Evolutionary conservation across 2,329 filamentous ascomycete genomes (phyloP), one percentile per base, ranked within the genome.

Genomic region (Catunica adiposa): DNA sequence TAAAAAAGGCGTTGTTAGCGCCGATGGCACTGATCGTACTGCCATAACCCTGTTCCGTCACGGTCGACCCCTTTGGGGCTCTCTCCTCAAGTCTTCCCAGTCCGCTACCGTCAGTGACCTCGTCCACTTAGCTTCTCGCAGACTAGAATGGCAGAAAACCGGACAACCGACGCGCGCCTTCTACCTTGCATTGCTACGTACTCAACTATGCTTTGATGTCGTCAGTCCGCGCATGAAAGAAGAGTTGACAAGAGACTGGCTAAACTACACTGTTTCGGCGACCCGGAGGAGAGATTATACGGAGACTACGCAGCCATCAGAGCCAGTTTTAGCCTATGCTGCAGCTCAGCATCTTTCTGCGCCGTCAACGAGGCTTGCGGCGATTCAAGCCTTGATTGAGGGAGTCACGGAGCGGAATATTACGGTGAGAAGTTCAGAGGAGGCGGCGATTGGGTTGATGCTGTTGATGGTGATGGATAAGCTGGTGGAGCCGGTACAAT

Each of bases 1-100:
- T 8, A 26, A 37, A 34, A 42, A 53, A 14, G 26, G 9, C 34
- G 20, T 52, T 29, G 25, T 15, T 3, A 47, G 46, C 7, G 22
- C 50, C 14, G 52, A 57, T 26, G 56, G 42, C 14, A 40, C 51
- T n/a, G 15, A 51, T 8, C 20, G 26, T 3, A 54, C 25, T 3
- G 46, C 47, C 1, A 15, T 20, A 3, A 42, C 51, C 6, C 20
- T 58, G 11, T 55, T 58, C 31, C 29, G 53, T 20, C 48, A 58
- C 42, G 56, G 56, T 15, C 53, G 56, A 9, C 56, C 56, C 15
- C 37, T 58, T 17, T 58, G 56, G 56, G 56, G 56, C 9, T 53
- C 56, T 9, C 31, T 58, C 6, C 17, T 58, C 1, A 44, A 38
- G 2, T 55, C 50, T n/a, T 58, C 56, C 9, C 48, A 55, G 15